Evolutionary conservation across 1,284 basidiomycete species (phyloP).

Genomic region (Hemileia vastatrix): DNA sequence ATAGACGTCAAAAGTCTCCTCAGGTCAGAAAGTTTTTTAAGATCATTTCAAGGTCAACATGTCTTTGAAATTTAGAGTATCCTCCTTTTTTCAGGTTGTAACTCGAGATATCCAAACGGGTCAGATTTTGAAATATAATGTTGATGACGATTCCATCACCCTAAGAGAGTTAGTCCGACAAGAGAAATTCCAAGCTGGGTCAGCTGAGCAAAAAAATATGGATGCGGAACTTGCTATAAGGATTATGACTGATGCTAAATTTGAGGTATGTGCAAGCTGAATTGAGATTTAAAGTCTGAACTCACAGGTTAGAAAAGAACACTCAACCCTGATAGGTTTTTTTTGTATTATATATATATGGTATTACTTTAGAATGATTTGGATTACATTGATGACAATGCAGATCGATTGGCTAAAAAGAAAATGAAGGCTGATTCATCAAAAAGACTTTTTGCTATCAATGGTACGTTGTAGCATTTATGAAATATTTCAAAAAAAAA

Average conservation of each 20-base stretch:
- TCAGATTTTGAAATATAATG: constrained; percentile 66
- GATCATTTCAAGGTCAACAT: not conserved
- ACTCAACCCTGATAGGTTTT: constrained; percentile 2
- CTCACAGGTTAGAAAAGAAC: not conserved
- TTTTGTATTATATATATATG: too few species aligned
- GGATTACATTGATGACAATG: constrained; percentile 85
- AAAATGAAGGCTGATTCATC: constrained; percentile 92
- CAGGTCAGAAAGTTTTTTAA: constrained; percentile 51
- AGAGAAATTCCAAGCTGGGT: constrained; percentile 78
- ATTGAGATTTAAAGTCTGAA: not conserved
- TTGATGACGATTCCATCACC: constrained; percentile 76
- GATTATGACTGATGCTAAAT: constrained; percentile 77
- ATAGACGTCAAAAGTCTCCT: constrained; percentile 60
- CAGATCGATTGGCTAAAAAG: constrained; percentile 76
- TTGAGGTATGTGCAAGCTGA: constrained; percentile 53
- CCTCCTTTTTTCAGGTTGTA: constrained; percentile 54
- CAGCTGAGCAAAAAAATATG: constrained; percentile 77
- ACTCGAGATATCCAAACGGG: constrained; percentile 79
- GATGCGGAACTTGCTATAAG: constrained; percentile 80
- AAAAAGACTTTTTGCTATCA: constrained; percentile 92
- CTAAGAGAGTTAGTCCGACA: constrained; percentile 86
- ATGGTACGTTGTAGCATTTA: constrained; percentile 53
- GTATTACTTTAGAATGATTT: constrained; percentile 24
- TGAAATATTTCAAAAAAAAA: too few species aligned
- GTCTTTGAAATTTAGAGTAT: constrained; percentile 5